phyloP scores from a whole-genome alignment of 2,329 filamentous ascomycete genomes.

The Colletotrichum abscissum region DNA sequence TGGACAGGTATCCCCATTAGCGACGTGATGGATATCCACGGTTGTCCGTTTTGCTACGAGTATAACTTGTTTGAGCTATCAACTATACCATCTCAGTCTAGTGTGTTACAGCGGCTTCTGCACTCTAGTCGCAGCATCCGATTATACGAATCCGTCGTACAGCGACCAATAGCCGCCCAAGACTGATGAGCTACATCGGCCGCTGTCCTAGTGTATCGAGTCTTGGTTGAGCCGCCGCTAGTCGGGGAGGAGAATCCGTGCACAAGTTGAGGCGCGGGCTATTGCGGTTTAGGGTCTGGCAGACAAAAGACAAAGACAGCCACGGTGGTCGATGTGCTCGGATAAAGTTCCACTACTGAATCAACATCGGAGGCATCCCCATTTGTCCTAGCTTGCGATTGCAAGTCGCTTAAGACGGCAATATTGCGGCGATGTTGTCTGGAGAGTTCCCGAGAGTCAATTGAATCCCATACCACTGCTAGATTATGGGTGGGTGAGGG shows the following conservation, averaged over 20 bases:
- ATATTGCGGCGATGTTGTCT: neutral
- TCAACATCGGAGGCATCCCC: neutral
- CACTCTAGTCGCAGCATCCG: neutral
- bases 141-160: neutral
- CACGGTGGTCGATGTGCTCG: neutral
- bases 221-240: neutral
- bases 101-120: neutral
- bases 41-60: neutral
- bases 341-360: constrained; percentile 2
- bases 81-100: neutral
- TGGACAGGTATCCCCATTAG: neutral
- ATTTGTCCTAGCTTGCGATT: neutral
- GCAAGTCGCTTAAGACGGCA: constrained; percentile 6
- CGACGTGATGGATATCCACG: neutral
- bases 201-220: neutral
- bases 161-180: neutral
- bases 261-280: neutral
- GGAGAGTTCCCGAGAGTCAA: neutral
- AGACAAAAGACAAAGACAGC: neutral
- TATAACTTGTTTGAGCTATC: neutral
- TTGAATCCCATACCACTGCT: neutral
- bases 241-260: neutral
- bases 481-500: too few species aligned
- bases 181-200: neutral
- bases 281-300: neutral